These are phyloP conservation scores for Talaromyces nanjingensis DNA, from an alignment of 495 filamentous ascomycete species.

Conservation along the genomic window DNA sequence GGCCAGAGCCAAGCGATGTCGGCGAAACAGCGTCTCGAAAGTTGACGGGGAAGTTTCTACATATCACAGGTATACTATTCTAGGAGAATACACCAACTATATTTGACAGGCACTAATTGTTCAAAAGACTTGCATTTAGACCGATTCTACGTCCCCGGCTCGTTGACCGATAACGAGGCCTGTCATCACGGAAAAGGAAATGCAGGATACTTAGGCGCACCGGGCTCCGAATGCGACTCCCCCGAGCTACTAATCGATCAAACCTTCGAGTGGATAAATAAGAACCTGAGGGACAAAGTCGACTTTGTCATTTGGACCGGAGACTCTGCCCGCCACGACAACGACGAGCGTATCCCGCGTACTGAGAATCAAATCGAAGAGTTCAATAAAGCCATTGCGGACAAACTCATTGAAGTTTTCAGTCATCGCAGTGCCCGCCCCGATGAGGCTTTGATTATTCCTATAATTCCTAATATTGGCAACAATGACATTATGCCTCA, in stretches of 20 bases:
- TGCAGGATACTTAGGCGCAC: conserved; percentile 75
- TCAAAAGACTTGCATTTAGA: conserved; percentile 82
- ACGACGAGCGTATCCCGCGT: conserved; percentile 77
- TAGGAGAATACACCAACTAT: no score
- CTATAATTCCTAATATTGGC: conserved; percentile 83
- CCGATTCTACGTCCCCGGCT: conserved; percentile 68
- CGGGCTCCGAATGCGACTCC: conserved; percentile 82
- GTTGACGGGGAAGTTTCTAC: conserved; percentile 70
- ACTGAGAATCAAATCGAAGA: conserved; percentile 63
- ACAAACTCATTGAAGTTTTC: conserved; percentile 72
- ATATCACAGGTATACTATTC: conserved; percentile 76
- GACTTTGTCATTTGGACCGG: conserved; percentile 99
- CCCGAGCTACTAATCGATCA: conserved; percentile 74
- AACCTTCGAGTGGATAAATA: conserved; percentile 88
- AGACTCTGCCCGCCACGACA: conserved; percentile 92
- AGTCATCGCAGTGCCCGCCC: conserved; percentile 35
- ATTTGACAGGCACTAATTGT: not conserved
- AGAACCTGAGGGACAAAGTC: conserved; percentile 71
- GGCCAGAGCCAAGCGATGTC: not conserved
- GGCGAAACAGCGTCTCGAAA: conserved; percentile 8
- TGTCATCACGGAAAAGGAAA: conserved; percentile 76
- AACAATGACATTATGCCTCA: conserved; percentile 98
- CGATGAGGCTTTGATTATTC: conserved; percentile 53
- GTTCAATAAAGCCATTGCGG: conserved; percentile 66
- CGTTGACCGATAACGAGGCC: conserved; percentile 59